These are phyloP conservation scores for Colletotrichum paranaense DNA, from an alignment of 2,329 filamentous ascomycete species.

Conservation along the genomic window DNA sequence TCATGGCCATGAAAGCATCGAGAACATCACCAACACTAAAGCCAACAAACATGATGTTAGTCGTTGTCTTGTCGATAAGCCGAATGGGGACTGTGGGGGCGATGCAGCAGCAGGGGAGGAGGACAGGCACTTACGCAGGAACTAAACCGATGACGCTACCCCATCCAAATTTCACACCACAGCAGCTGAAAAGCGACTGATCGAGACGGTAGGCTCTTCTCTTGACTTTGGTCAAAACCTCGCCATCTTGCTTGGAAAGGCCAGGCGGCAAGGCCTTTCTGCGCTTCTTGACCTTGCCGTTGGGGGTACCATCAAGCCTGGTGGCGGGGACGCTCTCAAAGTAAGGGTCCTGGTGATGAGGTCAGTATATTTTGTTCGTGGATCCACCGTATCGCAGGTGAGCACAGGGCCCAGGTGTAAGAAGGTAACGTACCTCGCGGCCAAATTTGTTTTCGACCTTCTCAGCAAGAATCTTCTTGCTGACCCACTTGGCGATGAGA, in stretches of 20 bases:
- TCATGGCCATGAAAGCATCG: slow-evolving; percentile 79
- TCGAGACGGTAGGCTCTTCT: slow-evolving; percentile 87
- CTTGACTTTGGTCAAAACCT: slow-evolving; percentile 87
- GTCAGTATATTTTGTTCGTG: slow-evolving; percentile 20
- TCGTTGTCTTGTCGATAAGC: background rate
- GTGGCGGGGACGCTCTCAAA: slow-evolving; percentile 86
- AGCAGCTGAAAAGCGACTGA: slow-evolving; percentile 83
- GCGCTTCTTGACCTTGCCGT: slow-evolving; percentile 81
- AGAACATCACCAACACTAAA: slow-evolving; percentile 77
- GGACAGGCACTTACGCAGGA: slow-evolving; percentile 73
- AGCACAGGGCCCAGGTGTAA: background rate
- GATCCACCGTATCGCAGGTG: slow-evolving; percentile 41
- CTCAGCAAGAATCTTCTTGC: slow-evolving; percentile 69
- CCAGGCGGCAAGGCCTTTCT: slow-evolving; percentile 88
- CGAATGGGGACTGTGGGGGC: background rate
- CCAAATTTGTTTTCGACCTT: slow-evolving; percentile 68
- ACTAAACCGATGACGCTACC: slow-evolving; percentile 85
- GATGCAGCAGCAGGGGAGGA: background rate
- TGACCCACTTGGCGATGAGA: slow-evolving; percentile 64
- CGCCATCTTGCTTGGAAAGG: slow-evolving; percentile 83
- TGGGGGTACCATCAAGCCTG: slow-evolving; percentile 71
- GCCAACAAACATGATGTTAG: background rate
- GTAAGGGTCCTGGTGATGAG: slow-evolving; percentile 79
- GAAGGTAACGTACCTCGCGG: slow-evolving; percentile 54
- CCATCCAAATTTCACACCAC: slow-evolving; percentile 90